These are phyloP conservation scores for Skeletonema marinoi DNA, from an alignment of 108 stramenopile species.

Conservation along the genomic window DNA sequence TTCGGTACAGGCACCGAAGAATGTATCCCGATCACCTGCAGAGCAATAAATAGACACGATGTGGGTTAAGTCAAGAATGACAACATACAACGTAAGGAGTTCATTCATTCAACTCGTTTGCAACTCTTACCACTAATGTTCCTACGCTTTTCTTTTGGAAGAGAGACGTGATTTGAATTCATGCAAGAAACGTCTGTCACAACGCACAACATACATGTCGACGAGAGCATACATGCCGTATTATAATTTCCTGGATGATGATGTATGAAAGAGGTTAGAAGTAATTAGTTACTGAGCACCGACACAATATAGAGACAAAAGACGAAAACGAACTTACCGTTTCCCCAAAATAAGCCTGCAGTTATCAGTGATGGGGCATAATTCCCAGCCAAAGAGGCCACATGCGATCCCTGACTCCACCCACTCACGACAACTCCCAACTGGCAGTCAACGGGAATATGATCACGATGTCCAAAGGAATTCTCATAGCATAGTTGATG, in stretches of 20 bases:
- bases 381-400: background rate
- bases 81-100: background rate
- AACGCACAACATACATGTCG: background rate
- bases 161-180: background rate
- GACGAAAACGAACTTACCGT: background rate
- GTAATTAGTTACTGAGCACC: background rate
- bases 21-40: background rate
- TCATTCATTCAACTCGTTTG: background rate
- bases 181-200: background rate
- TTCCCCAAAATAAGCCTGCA: background rate
- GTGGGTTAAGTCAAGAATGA: background rate
- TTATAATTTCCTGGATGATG: background rate
- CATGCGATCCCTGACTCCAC: background rate
- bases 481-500: background rate
- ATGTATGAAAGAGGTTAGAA: background rate
- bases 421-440: background rate
- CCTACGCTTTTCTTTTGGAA: background rate
- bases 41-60: background rate
- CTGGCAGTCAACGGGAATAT: background rate
- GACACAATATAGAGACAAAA: background rate
- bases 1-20: background rate
- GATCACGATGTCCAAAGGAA: background rate
- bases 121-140: background rate
- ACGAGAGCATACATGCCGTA: background rate
- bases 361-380: background rate